These are phyloP conservation scores for Galeopsis tetrahit DNA, from an alignment of 257 asterid genomes.

Conservation along the genomic window DNA sequence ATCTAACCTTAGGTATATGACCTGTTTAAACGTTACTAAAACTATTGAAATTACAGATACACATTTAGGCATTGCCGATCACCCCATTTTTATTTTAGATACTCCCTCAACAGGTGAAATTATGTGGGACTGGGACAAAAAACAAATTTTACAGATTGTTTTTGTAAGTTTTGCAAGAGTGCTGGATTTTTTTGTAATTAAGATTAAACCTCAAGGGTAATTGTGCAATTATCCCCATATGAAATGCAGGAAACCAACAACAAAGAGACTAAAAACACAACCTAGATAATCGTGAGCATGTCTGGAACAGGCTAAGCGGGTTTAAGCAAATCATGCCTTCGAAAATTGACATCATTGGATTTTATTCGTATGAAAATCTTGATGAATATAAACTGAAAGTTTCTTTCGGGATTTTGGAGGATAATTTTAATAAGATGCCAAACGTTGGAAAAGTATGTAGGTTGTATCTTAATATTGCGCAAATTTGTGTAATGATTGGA, in stretches of 20 bases:
- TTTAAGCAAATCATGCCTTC: not conserved
- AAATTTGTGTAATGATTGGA: not conserved
- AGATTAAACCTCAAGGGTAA: not conserved
- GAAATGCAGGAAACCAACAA: constrained; percentile 5
- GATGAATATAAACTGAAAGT: not conserved
- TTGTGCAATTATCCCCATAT: not conserved
- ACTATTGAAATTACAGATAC: not conserved
- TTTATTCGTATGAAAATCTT: not conserved
- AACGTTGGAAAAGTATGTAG: not conserved
- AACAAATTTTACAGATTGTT: not conserved
- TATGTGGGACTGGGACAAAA: not conserved
- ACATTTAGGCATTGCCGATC: not conserved
- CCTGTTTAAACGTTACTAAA: not conserved
- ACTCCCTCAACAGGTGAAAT: not conserved
- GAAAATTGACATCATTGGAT: not conserved
- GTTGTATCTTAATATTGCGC: not conserved
- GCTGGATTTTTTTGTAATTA: not conserved
- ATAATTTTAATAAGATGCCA: not conserved
- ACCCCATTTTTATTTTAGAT: not conserved
- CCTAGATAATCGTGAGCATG: not conserved
- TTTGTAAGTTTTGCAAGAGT: not conserved
- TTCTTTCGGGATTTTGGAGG: not conserved
- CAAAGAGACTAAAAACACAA: not conserved
- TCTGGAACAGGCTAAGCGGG: not conserved
- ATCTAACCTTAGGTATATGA: not conserved